A percentile compares a stretch with the other conserved stretches of the same genome.
These are phyloP conservation scores for Xylaria curta DNA, from an alignment of 495 filamentous ascomycete species.

Conservation along the genomic window DNA sequence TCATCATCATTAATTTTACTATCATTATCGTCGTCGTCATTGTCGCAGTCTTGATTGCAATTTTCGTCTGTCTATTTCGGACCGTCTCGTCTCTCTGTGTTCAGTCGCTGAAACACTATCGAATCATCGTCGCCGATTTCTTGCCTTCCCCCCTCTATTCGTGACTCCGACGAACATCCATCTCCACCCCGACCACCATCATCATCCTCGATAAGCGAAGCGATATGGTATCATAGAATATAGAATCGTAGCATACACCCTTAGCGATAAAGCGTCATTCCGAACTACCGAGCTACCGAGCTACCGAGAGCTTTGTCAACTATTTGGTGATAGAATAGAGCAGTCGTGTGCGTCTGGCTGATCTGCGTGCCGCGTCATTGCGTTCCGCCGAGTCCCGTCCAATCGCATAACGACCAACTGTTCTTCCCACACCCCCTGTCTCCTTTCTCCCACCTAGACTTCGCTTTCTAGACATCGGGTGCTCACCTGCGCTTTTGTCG, in stretches of 20 bases:
- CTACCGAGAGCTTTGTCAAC: not conserved
- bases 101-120: constrained; percentile 1
- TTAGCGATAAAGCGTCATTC: not conserved
- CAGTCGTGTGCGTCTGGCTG: not conserved
- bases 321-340: not conserved
- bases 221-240: not conserved
- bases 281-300: not conserved
- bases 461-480: not conserved
- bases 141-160: not conserved
- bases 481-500: not conserved
- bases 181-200: not conserved
- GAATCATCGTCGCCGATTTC: not conserved
- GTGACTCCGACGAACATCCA: not conserved
- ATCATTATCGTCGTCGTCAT: not conserved
- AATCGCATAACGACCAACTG: not conserved
- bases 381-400: not conserved
- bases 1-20: no score
- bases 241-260: not conserved
- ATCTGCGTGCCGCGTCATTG: constrained; percentile 2
- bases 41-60: not conserved
- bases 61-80: not conserved
- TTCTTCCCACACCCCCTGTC: not conserved
- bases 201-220: not conserved
- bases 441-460: not conserved
- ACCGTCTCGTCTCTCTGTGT: constrained; percentile 15